Percentiles rank a stretch among this genome's conserved stretches.
Evolutionary conservation across 2,329 filamentous ascomycete genomes (phyloP).

Genomic region (Helotiales sp.): DNA sequence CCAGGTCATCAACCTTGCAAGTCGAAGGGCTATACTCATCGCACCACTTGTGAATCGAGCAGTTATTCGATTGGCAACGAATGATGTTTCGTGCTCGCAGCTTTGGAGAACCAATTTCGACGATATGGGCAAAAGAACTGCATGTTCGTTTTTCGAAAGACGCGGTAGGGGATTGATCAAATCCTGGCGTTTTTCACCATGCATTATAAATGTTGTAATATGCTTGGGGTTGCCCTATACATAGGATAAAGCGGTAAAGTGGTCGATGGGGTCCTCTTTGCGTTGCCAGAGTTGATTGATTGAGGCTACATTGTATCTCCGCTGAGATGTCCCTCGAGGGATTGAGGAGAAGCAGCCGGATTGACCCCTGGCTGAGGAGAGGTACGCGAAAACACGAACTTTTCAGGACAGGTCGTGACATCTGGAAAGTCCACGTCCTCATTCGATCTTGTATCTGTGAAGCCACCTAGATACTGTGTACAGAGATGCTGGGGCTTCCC

Average conservation of each 20-base stretch:
- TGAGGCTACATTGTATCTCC: background rate
- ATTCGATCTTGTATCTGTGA: background rate
- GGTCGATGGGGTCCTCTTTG: background rate
- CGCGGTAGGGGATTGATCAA: background rate
- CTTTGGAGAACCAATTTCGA: background rate
- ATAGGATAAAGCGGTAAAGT: background rate
- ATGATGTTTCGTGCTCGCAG: background rate
- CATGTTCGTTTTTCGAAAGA: background rate
- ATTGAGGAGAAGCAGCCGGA: background rate
- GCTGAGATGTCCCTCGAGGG: background rate
- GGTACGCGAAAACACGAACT: background rate
- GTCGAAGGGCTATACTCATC: background rate
- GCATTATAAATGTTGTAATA: background rate
- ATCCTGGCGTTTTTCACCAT: background rate
- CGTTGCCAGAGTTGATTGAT: background rate
- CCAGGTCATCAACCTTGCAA: background rate
- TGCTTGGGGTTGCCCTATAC: background rate
- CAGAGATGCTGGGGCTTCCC: background rate
- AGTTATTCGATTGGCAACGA: background rate
- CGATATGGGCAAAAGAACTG: background rate
- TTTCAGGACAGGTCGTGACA: background rate
- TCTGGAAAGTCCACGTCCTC: background rate
- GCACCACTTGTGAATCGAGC: background rate
- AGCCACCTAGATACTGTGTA: background rate
- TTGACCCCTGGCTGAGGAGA: background rate